A percentile compares a stretch with the other conserved stretches of the same genome.
These are phyloP conservation scores for Vigna reflexopilosa DNA, from an alignment of 306 rosid species.

Conservation along the genomic window DNA sequence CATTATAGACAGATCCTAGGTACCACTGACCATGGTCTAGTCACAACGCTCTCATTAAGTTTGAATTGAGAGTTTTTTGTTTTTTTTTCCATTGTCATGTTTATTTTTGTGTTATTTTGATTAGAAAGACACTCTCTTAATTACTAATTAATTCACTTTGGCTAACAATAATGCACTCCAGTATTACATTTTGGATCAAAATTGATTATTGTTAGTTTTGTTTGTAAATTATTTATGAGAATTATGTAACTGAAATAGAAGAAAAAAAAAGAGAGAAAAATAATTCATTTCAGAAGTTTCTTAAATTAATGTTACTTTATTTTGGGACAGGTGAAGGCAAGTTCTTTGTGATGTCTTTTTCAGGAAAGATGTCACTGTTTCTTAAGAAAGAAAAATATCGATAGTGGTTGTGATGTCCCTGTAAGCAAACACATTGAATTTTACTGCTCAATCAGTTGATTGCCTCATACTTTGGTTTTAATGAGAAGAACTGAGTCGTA, in stretches of 20 bases:
- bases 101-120: background rate
- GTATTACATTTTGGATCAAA: background rate
- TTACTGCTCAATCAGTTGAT: background rate
- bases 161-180: background rate
- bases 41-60: background rate
- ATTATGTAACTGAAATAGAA: background rate
- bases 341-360: background rate
- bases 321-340: constrained; percentile 8
- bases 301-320: constrained; percentile 26
- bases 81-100: no score
- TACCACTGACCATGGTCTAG: background rate
- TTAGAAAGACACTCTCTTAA: background rate
- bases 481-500: background rate
- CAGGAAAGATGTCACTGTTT: background rate
- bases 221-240: background rate
- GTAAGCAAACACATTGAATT: constrained; percentile 15
- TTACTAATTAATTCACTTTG: background rate
- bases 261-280: background rate
- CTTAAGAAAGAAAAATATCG: background rate
- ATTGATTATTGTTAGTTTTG: background rate
- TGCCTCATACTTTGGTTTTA: background rate
- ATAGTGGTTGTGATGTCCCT: constrained; percentile 25
- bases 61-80: background rate
- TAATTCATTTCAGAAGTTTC: background rate
- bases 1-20: background rate